Evolutionary conservation across 2,329 filamentous ascomycete species (phyloP).

Genomic region (Neofusicoccum umdonicola): DNA sequence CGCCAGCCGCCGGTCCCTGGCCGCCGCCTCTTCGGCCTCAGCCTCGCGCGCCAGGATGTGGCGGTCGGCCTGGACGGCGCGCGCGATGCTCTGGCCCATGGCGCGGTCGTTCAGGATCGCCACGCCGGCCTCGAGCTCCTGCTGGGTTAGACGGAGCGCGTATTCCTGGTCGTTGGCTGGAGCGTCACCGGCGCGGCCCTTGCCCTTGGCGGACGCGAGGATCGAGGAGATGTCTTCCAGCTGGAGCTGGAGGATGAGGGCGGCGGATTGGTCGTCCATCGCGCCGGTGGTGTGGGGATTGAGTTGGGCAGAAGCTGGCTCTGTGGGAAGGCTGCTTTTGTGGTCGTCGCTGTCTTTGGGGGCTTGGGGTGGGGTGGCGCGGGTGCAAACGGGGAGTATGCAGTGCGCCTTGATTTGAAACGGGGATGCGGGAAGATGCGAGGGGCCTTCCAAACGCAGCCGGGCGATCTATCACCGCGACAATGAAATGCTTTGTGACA

Average conservation of each 20-base stretch:
- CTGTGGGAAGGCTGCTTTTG: no score
- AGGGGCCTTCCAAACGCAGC: no score
- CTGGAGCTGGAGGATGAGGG: conserved; percentile 9
- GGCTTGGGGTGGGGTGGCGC: no score
- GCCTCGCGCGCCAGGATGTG: neutral
- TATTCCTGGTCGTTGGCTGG: neutral
- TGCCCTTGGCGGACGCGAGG: neutral
- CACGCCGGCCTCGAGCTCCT: neutral
- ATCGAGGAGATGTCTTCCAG: conserved; percentile 1
- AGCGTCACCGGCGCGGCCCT: neutral
- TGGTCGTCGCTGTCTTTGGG: no score
- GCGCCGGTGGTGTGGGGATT: neutral
- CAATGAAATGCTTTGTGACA: no score
- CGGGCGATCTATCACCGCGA: no score
- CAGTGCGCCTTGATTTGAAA: no score
- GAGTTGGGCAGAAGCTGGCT: no score
- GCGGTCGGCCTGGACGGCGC: neutral
- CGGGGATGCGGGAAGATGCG: no score
- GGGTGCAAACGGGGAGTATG: no score
- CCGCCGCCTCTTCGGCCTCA: neutral
- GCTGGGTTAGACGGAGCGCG: neutral
- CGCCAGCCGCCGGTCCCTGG: neutral
- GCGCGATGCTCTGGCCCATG: conserved; percentile 13
- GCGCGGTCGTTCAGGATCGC: neutral
- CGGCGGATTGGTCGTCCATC: neutral